A percentile compares a stretch with the other conserved stretches of the same genome.
These are phyloP conservation scores for Populus alba DNA, from an alignment of 345 rosid genomes.

Conservation along the genomic window DNA sequence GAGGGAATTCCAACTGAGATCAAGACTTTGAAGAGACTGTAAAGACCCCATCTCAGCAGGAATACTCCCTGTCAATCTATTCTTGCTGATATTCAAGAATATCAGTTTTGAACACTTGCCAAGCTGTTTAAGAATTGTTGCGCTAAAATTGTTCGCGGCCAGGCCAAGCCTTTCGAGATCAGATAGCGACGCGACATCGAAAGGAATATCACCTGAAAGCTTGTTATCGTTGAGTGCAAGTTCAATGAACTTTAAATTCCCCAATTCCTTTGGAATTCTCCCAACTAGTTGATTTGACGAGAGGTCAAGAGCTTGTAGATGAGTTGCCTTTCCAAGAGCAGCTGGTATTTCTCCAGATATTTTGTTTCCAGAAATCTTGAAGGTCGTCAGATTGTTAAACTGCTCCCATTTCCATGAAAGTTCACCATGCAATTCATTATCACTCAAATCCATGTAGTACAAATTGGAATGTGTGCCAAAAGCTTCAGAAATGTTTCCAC, in stretches of 20 bases:
- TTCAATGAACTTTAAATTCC: background rate
- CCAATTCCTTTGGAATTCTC: background rate
- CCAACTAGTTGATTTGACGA: background rate
- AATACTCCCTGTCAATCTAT: background rate
- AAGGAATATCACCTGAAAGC: background rate
- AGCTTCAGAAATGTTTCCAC: background rate
- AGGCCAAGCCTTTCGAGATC: background rate
- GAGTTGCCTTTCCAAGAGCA: background rate
- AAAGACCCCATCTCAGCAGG: background rate
- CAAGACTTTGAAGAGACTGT: background rate
- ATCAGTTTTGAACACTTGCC: background rate
- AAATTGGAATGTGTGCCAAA: background rate
- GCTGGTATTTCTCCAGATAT: background rate
- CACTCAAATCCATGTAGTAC: background rate
- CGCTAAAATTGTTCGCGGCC: background rate
- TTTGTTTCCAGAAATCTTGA: background rate
- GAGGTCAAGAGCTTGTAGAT: background rate
- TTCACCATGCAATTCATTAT: background rate
- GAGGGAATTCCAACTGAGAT: conserved; percentile 18
- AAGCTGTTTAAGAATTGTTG: background rate
- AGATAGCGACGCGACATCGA: background rate
- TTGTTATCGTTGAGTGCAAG: background rate
- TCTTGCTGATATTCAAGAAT: conserved; percentile 1
- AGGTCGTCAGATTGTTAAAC: background rate
- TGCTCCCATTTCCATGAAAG: background rate